Percentiles rank a stretch among this genome's conserved stretches.
Evolutionary conservation across 768 basidiomycete genomes (phyloP).

Genomic region (Calocybe cyanea): DNA sequence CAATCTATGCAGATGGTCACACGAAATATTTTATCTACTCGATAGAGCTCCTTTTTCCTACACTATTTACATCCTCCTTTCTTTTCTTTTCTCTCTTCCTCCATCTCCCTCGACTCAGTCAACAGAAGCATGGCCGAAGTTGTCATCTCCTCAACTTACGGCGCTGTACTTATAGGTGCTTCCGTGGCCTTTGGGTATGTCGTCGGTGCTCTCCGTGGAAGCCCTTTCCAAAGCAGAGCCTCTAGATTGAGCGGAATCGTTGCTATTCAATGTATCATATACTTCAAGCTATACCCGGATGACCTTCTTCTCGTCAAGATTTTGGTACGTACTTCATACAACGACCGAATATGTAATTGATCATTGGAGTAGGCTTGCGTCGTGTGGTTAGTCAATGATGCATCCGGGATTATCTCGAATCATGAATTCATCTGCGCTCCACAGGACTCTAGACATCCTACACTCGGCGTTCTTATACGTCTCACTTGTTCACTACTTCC

Average conservation of each 20-base stretch:
- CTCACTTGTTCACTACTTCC: constrained; percentile 20
- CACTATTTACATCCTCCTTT: background rate
- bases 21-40: too few relatives aligned
- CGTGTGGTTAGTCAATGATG: constrained; percentile 9
- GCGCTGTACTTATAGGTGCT: constrained; percentile 20
- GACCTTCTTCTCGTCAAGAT: constrained; percentile 15
- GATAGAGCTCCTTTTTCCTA: too few relatives aligned
- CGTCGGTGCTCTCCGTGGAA: background rate
- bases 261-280: constrained; percentile 21
- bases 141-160: constrained; percentile 10
- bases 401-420: background rate
- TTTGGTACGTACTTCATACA: constrained; percentile 13
- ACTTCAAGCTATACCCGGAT: constrained; percentile 22
- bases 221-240: background rate
- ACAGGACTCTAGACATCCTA: constrained; percentile 18
- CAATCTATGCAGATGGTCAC: too few relatives aligned
- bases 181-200: constrained; percentile 21
- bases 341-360: background rate
- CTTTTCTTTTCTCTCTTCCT: background rate
- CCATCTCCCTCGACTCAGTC: background rate
- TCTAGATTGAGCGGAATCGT: constrained; percentile 22
- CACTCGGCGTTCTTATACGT: constrained; percentile 19
- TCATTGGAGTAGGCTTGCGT: constrained; percentile 8
- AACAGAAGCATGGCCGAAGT: constrained; percentile 6
- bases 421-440: background rate